These are phyloP conservation scores for Selenicereus undatus DNA, from an alignment of 148 eudicot species.

Conservation along the genomic window DNA sequence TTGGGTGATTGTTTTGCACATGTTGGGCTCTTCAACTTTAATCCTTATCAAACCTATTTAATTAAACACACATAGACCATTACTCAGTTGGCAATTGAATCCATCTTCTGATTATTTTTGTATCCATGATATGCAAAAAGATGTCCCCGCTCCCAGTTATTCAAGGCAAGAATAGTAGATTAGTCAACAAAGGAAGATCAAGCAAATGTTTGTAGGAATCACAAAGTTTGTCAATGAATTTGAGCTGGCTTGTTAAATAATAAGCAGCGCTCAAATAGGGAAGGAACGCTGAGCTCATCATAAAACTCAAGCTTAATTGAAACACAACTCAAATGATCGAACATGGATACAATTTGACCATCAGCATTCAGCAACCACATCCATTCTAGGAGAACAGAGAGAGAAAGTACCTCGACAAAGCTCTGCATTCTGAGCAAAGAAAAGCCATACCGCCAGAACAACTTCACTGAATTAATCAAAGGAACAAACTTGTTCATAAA, in stretches of 20 bases:
- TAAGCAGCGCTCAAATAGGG: background rate
- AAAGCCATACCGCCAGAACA: conserved; percentile 71
- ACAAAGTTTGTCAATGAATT: background rate
- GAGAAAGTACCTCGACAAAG: conserved; percentile 56
- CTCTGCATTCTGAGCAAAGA: conserved; percentile 65
- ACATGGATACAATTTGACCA: too few relatives aligned
- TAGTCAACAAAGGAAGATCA: too few relatives aligned
- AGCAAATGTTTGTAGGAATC: too few relatives aligned
- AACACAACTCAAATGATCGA: too few relatives aligned
- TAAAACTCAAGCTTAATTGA: background rate
- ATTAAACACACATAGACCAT: too few relatives aligned
- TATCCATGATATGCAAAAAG: too few relatives aligned
- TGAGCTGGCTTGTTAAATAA: background rate
- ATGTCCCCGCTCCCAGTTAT: too few relatives aligned
- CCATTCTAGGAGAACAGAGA: background rate
- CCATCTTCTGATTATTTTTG: too few relatives aligned
- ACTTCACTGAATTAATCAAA: conserved; percentile 37
- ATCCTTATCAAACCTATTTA: too few relatives aligned
- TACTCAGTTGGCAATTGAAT: too few relatives aligned
- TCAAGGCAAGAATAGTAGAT: too few relatives aligned
- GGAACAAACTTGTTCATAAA: conserved; percentile 37
- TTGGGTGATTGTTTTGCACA: background rate
- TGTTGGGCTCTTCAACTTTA: background rate
- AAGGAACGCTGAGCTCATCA: background rate
- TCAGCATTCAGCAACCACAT: background rate